phyloP scores from a whole-genome alignment of 1,139 yeast genomes.

The Candida pseudocylindracea region DNA sequence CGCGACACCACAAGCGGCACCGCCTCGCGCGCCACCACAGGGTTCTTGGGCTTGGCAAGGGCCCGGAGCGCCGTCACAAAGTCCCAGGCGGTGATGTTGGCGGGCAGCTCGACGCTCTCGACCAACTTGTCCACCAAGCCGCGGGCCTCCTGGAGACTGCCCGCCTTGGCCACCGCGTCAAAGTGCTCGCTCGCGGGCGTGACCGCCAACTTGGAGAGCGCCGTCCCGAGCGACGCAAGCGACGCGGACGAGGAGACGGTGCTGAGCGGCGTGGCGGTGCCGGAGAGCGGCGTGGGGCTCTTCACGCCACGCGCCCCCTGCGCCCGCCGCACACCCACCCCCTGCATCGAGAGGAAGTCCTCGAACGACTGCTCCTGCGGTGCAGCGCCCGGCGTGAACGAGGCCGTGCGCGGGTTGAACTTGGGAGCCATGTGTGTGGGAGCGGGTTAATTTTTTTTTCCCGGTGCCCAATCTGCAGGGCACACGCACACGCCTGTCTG shows the following conservation, averaged over 20 bases:
- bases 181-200: constrained; percentile 52
- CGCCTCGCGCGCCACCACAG: constrained; percentile 56
- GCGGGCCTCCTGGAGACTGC: constrained; percentile 43
- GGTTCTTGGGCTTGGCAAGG: constrained; percentile 50
- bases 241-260: constrained; percentile 39
- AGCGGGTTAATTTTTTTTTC: too few relatives aligned
- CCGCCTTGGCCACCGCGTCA: constrained; percentile 28
- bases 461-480: too few relatives aligned
- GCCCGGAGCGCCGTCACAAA: constrained; percentile 38
- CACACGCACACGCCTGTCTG: too few relatives aligned
- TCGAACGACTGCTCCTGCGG: constrained; percentile 10
- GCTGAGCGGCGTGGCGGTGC: constrained; percentile 10
- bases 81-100: constrained; percentile 36
- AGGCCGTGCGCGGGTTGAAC: neutral
- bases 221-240: constrained; percentile 44
- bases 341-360: too few relatives aligned
- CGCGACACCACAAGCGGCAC: constrained; percentile 47
- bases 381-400: constrained; percentile 8
- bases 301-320: constrained; percentile 15
- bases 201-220: constrained; percentile 36
- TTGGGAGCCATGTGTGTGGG: constrained; percentile 1
- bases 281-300: constrained; percentile 7
- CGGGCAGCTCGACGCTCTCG: constrained; percentile 21
- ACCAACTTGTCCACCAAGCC: constrained; percentile 35
- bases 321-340: too few relatives aligned